Evolutionary conservation across 2,329 filamentous ascomycete genomes (phyloP).

Genomic region (Colletotrichum tropicale): DNA sequence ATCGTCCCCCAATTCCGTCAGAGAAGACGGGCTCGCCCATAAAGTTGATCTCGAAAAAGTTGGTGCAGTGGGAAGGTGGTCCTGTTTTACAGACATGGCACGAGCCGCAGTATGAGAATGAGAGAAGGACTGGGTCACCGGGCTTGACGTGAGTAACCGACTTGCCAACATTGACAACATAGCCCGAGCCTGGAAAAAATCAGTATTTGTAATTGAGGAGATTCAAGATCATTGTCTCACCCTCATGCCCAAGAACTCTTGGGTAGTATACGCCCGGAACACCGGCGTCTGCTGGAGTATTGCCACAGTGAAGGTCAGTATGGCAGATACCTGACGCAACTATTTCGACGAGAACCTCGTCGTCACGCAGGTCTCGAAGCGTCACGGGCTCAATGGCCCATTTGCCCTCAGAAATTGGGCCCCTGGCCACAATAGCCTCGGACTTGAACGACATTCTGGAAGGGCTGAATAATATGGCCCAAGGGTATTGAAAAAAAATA

Average conservation of each 20-base stretch:
- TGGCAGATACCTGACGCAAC: slow-evolving; percentile 61
- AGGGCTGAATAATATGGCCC: background rate
- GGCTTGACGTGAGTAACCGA: slow-evolving; percentile 50
- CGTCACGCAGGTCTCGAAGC: slow-evolving; percentile 27
- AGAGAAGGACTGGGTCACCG: slow-evolving; percentile 60
- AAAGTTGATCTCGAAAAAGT: slow-evolving; percentile 56
- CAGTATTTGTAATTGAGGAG: background rate
- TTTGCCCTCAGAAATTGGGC: slow-evolving; percentile 33
- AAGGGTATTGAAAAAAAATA: background rate
- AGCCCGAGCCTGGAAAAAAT: slow-evolving; percentile 39
- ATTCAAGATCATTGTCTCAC: slow-evolving; percentile 25
- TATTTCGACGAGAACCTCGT: slow-evolving; percentile 58
- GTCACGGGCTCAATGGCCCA: slow-evolving; percentile 34
- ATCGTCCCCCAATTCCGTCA: slow-evolving; percentile 24
- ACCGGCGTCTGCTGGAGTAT: slow-evolving; percentile 22
- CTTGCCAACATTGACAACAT: slow-evolving; percentile 47
- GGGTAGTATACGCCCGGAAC: slow-evolving; percentile 22
- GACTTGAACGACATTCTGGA: slow-evolving; percentile 28
- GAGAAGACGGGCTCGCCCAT: slow-evolving; percentile 8
- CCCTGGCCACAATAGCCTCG: slow-evolving; percentile 32
- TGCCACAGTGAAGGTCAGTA: slow-evolving; percentile 53
- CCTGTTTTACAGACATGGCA: slow-evolving; percentile 53
- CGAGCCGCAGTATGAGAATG: slow-evolving; percentile 36
- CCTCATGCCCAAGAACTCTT: slow-evolving; percentile 57
- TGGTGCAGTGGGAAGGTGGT: slow-evolving; percentile 50